A percentile compares a stretch with the other conserved stretches of the same genome.
phyloP scores from a whole-genome alignment of 129 eudicot species.

The Silybum marianum region DNA sequence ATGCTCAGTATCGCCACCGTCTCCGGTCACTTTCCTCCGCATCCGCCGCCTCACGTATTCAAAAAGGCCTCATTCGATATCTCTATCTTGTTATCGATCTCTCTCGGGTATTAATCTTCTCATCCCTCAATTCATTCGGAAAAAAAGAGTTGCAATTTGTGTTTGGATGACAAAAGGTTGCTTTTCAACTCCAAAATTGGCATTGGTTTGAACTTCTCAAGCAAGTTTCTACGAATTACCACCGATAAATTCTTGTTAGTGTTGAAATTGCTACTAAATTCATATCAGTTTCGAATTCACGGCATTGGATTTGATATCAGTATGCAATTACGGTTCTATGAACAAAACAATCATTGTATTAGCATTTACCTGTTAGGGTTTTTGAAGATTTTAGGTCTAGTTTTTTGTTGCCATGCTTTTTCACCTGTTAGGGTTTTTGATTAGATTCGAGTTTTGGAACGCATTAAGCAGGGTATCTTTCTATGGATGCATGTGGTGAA shows the following conservation, averaged over 20 bases:
- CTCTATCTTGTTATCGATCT: conserved; percentile 79
- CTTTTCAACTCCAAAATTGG: not conserved
- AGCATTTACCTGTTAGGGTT: conserved; percentile 21
- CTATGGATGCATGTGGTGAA: not conserved
- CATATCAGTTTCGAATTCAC: not conserved
- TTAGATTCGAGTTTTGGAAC: not conserved
- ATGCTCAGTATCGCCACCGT: conserved; percentile 91
- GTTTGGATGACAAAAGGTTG: not conserved
- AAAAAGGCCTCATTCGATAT: conserved; percentile 90
- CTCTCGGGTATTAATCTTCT: conserved; percentile 57
- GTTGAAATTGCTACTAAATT: not conserved
- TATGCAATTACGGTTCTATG: not conserved
- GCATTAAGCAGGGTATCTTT: not conserved
- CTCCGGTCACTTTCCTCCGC: conserved; percentile 62
- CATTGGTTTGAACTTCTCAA: not conserved
- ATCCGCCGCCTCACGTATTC: conserved; percentile 65
- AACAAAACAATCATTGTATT: not conserved
- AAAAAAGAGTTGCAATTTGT: not conserved
- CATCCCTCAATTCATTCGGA: not conserved
- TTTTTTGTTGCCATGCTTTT: not conserved
- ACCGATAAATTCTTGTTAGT: not conserved
- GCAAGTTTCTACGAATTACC: not conserved
- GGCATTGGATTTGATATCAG: not conserved
- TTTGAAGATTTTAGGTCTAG: conserved; percentile 7
- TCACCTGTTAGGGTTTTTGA: not conserved